Base-by-base conservation (phyloP, 2,329 filamentous ascomycete genomes). In the Davidsoniella virescens region DNA sequence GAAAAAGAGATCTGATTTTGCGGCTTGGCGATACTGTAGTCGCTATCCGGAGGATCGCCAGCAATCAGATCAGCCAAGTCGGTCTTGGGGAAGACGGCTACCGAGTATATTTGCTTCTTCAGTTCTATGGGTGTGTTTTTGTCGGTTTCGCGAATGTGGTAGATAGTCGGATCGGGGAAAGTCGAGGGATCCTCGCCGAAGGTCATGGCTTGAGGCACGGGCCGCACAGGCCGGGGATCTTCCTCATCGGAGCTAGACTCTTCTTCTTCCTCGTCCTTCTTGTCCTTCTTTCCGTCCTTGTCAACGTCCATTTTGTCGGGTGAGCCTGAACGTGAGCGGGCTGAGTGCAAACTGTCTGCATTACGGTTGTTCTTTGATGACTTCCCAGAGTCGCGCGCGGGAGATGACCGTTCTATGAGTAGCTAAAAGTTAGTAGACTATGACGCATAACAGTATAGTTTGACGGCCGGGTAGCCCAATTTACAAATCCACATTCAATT, bases 1-100 rank as follows among this genome's bases (percentile, higher is more conserved):
- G 79, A 83, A 56, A 92, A 92, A 62, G 84, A 88, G 63, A 96
- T 92, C 68, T 98, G 92, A 59, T 90, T 94, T 17, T 82, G 81
- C 4, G 90, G 87, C 62, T 96, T 98, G 33, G 87, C 83, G 61
- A 79, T 94, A 62, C 86, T 95, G 60, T 95, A 96, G 67, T 98
- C 92, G 62, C 86, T 87, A 64, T 96, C 88, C 1, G 92, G 90
- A 1, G 88, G 84, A 38, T 84, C 80, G 44, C 92, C 92, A 9
- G 90, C 84, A 55, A 94, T 93, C 57, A 92, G 71, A 60, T 95
- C 82, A 52, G 80, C 73, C 7, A 98, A 72, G 59, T 95, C 85
- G 55, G 76, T 82, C 48, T 73, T 74, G 0, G 92, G 92, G 61
- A 92, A 98, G 12, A 76, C 72, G 4, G 84, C 80, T 14, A 98